Evolutionary conservation across 495 filamentous ascomycete species (phyloP), one percentile per base, ranked within the genome.

Genomic region (Aspergillus baeticus): DNA sequence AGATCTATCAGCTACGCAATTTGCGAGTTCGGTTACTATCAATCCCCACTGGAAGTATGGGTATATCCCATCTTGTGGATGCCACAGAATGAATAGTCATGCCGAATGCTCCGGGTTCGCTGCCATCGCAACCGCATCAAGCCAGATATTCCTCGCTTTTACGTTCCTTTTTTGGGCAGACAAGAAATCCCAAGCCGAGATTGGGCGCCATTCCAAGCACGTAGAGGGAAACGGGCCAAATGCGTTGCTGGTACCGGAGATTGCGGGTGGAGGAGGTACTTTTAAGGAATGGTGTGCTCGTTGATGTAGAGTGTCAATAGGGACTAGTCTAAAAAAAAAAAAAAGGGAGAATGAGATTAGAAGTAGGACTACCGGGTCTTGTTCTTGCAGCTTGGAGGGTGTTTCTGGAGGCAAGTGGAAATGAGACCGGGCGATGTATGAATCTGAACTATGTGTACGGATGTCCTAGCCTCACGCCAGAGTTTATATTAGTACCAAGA

Each of bases 31-130:
- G 7, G 69, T 80, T 41, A 80, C 77, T 0, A 69, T 79, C 18
- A 77, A 81, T 50, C 76, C 77, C 4, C 77, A 80, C 54, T n/a
- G n/a, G n/a, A 81, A 79, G 58, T 54, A 70, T 22, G 75, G 73
- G 14, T 79, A 80, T 56, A 69, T 78, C 17, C 75, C 74, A 2
- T 81, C n/a, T n/a, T n/a, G n/a, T n/a, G n/a, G n/a, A n/a, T n/a
- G n/a, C n/a, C n/a, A n/a, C n/a, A n/a, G n/a, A n/a, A n/a, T n/a
- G n/a, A n/a, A n/a, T n/a, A n/a, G n/a, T n/a, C n/a, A n/a, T n/a
- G n/a, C n/a, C n/a, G n/a, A n/a, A n/a, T n/a, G n/a, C n/a, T 8
- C 26, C 44, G 33, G 44, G 44, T 46, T 0, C 33, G 44, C 23
- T 23, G 44, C 15, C 22, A 46, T 13, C 44, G 44, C 23, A 46